Conservation (phyloP, 441 rosid species). For the Erodium chrysanthum region DNA sequence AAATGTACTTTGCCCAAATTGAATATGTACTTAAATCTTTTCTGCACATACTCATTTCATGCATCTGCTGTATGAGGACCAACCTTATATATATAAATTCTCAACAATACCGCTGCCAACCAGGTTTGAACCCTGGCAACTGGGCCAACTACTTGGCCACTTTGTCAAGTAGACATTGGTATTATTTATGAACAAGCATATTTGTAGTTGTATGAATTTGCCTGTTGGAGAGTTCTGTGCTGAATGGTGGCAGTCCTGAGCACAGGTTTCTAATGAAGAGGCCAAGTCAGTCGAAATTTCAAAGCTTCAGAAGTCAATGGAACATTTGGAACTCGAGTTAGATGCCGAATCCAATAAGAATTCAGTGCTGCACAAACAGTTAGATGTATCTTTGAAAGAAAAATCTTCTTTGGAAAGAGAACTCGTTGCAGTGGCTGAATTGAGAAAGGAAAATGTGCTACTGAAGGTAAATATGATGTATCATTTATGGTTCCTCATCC, state of each 20-base stretch:
- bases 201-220: neutral
- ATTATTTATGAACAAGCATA: neutral
- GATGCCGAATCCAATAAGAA: constrained; percentile 95
- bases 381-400: constrained; percentile 61
- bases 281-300: constrained; percentile 62
- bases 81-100: neutral
- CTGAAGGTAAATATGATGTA: constrained; percentile 48
- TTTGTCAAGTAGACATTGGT: neutral
- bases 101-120: neutral
- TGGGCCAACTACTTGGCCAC: neutral
- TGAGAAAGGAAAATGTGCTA: constrained; percentile 57
- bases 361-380: constrained; percentile 69
- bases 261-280: constrained; percentile 80
- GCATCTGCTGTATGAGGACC: neutral
- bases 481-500: constrained; percentile 9
- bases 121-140: neutral
- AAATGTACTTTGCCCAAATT: neutral
- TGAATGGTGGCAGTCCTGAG: constrained; percentile 15
- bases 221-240: neutral
- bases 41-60: neutral
- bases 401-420: constrained; percentile 72
- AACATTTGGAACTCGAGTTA: constrained; percentile 69
- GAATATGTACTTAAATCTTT: too few species aligned
- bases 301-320: constrained; percentile 60
- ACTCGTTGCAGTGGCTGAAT: constrained; percentile 46